A percentile compares a stretch with the other conserved stretches of the same genome.
phyloP scores from a whole-genome alignment of 1,139 yeast species.

The Debaryomyces sp. region DNA sequence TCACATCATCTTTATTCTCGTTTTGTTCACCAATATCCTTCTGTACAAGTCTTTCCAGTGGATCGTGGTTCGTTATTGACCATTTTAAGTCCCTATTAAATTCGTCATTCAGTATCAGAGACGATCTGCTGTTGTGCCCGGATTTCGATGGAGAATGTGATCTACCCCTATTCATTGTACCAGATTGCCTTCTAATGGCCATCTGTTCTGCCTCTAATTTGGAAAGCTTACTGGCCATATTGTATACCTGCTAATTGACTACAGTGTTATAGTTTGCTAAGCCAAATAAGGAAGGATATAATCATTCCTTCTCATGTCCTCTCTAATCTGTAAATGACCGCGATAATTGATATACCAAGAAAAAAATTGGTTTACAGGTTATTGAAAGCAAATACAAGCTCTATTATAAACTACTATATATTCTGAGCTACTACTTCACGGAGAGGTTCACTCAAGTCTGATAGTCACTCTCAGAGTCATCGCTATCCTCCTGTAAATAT shows the following conservation, averaged over 20 bases:
- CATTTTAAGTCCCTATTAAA: slow-evolving; percentile 45
- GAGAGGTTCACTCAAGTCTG: not conserved
- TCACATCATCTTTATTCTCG: slow-evolving; percentile 16
- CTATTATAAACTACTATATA: not conserved
- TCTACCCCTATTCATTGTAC: slow-evolving; percentile 39
- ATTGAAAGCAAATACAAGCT: not conserved
- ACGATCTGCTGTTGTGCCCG: slow-evolving; percentile 34
- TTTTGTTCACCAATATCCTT: slow-evolving; percentile 15
- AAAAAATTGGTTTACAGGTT: slow-evolving; percentile 7
- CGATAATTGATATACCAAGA: not conserved
- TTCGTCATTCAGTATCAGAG: slow-evolving; percentile 43
- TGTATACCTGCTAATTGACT: not conserved
- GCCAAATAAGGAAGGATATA: not conserved
- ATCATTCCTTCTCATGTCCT: not conserved
- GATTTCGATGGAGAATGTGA: slow-evolving; percentile 40
- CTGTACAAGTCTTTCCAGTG: slow-evolving; percentile 52
- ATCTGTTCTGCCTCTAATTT: slow-evolving; percentile 48
- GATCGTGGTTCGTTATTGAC: slow-evolving; percentile 57
- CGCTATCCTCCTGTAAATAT: slow-evolving; percentile 24
- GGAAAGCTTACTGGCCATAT: slow-evolving; percentile 41
- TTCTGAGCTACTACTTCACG: not conserved
- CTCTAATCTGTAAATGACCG: not conserved
- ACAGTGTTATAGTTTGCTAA: not conserved
- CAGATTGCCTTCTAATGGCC: slow-evolving; percentile 45
- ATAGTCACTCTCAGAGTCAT: slow-evolving; percentile 19